A percentile compares a stretch with the other conserved stretches of the same genome.
phyloP scores from a whole-genome alignment of 2,329 filamentous ascomycete species.

The Talaromyces sp. region DNA sequence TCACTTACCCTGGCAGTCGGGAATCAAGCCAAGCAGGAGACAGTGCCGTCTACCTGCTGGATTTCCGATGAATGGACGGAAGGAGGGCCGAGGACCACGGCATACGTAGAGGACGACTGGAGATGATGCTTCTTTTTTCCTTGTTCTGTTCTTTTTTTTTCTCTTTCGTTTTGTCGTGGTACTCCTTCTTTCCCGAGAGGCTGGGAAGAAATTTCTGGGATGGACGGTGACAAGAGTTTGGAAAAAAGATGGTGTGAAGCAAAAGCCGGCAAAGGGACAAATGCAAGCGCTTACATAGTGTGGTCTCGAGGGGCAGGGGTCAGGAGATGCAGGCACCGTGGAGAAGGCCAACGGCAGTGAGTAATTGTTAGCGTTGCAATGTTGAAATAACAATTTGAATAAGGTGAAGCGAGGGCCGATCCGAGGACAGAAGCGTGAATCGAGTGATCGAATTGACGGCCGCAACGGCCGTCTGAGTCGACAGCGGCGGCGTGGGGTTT shows the following conservation, averaged over 20 bases:
- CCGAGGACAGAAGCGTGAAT: conserved; percentile 17
- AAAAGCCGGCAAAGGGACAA: conserved; percentile 3
- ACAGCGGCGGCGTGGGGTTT: conserved; percentile 6
- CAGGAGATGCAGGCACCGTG: conserved; percentile 11
- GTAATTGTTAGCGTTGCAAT: conserved; percentile 11
- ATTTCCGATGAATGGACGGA: conserved; percentile 9
- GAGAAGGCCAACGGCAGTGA: conserved; percentile 6
- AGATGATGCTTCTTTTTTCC: conserved; percentile 1
- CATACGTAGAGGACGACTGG: conserved; percentile 7
- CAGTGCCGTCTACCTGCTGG: conserved; percentile 8
- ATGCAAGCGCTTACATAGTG: conserved; percentile 11
- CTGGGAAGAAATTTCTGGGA: neutral
- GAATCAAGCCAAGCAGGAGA: conserved; percentile 9
- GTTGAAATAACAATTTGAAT: conserved; percentile 10
- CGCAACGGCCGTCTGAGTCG: neutral
- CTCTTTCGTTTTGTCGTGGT: neutral
- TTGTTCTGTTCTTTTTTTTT: neutral
- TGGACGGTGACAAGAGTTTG: neutral
- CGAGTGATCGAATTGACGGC: conserved; percentile 7
- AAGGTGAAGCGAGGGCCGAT: conserved; percentile 23
- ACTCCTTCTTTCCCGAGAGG: neutral
- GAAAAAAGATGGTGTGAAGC: conserved; percentile 2
- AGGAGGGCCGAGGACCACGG: conserved; percentile 2
- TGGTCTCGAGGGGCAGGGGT: conserved; percentile 10
- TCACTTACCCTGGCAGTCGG: conserved; percentile 7